These are phyloP conservation scores for Zelopaecilomyces penicillatus DNA, from an alignment of 2,329 filamentous ascomycete species.

Conservation along the genomic window DNA sequence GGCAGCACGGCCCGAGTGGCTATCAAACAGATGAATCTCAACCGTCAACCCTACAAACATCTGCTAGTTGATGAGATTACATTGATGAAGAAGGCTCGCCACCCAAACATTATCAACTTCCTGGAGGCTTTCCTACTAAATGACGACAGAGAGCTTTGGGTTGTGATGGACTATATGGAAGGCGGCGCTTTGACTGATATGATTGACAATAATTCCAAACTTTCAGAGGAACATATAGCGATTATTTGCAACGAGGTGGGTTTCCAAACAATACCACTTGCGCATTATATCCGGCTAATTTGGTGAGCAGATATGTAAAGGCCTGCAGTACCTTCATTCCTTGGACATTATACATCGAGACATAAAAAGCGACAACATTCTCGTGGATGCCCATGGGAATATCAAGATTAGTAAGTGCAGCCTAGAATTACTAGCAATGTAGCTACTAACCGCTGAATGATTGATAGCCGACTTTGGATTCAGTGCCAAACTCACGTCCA, in stretches of 20 bases:
- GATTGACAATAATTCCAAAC: constrained; percentile 89
- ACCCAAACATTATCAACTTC: constrained; percentile 97
- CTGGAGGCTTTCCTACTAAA: constrained; percentile 91
- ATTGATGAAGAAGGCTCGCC: constrained; percentile 97
- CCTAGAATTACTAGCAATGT: neutral
- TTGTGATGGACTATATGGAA: constrained; percentile 99
- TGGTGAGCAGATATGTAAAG: constrained; percentile 71
- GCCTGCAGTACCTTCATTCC: constrained; percentile 82
- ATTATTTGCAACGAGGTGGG: constrained; percentile 90
- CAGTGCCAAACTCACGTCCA: constrained; percentile 93
- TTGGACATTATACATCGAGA: constrained; percentile 97
- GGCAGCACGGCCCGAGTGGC: constrained; percentile 80
- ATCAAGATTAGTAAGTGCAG: constrained; percentile 84
- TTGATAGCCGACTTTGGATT: constrained; percentile 85
- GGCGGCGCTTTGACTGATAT: constrained; percentile 93
- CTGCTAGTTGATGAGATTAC: constrained; percentile 98
- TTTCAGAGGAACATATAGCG: constrained; percentile 91
- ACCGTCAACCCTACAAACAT: constrained; percentile 91
- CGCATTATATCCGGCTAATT: neutral
- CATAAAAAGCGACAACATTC: constrained; percentile 97
- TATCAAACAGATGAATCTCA: constrained; percentile 98
- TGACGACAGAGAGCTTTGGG: constrained; percentile 90
- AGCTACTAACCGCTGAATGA: constrained; percentile 20
- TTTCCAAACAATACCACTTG: neutral
- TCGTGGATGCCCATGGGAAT: constrained; percentile 83